A percentile compares a stretch with the other conserved stretches of the same genome.
These are phyloP conservation scores for Toxoplasma gondii DNA, from an alignment of 169 alveolate genomes.

Conservation along the genomic window DNA sequence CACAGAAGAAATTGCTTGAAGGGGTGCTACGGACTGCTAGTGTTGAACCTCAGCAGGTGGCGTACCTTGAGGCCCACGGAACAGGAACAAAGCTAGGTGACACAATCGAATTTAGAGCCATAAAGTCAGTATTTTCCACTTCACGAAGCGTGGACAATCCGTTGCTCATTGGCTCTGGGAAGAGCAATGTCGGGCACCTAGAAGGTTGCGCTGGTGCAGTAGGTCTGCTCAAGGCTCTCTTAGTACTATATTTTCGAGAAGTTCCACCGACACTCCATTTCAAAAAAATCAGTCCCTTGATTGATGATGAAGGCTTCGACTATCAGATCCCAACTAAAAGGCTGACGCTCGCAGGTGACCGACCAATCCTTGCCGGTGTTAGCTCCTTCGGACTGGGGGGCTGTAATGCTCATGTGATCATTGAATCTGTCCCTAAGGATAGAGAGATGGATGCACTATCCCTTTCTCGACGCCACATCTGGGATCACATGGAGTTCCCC, in stretches of 20 bases:
- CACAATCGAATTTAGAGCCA: slow-evolving; percentile 77
- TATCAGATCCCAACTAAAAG: slow-evolving; percentile 68
- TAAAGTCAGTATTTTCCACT: slow-evolving; percentile 73
- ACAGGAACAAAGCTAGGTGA: slow-evolving; percentile 83
- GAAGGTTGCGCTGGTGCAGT: slow-evolving; percentile 81
- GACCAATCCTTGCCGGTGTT: slow-evolving; percentile 67
- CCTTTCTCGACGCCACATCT: background rate
- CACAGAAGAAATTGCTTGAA: slow-evolving; percentile 72
- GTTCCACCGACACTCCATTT: slow-evolving; percentile 81
- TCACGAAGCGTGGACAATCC: slow-evolving; percentile 71
- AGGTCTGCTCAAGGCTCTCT: slow-evolving; percentile 75
- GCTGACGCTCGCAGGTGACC: background rate
- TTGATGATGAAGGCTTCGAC: slow-evolving; percentile 74
- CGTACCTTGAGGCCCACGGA: slow-evolving; percentile 79
- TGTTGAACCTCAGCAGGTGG: slow-evolving; percentile 66
- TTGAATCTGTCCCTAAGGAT: slow-evolving; percentile 23
- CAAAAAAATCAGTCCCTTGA: slow-evolving; percentile 76
- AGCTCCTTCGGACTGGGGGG: slow-evolving; percentile 81
- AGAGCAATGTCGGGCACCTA: slow-evolving; percentile 78
- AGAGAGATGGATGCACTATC: background rate
- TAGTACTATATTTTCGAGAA: slow-evolving; percentile 70
- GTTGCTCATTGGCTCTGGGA: slow-evolving; percentile 74
- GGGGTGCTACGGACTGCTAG: slow-evolving; percentile 69
- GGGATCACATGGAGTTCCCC: background rate
- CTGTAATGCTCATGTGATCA: slow-evolving; percentile 75